Percentiles rank a stretch among this genome's conserved stretches.
These are phyloP conservation scores for Wickerhamiella galacta DNA, from an alignment of 805 yeast species.

Conservation along the genomic window DNA sequence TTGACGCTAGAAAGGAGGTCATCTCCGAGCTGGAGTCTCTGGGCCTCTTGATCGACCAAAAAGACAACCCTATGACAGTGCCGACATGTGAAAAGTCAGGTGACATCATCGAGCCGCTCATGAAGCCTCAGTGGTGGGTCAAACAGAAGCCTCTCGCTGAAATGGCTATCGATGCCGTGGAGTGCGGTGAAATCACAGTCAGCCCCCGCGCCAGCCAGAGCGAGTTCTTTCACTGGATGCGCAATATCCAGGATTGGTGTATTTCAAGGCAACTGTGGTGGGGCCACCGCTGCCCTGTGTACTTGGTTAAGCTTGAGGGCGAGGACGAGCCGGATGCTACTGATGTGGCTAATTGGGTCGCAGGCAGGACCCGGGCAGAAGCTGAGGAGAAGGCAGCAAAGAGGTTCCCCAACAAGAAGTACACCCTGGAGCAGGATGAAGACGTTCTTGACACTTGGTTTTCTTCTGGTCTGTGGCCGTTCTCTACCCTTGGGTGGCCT, in stretches of 20 bases:
- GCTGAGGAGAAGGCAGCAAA: slow-evolving; percentile 66
- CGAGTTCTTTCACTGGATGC: slow-evolving; percentile 91
- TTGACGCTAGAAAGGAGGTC: slow-evolving; percentile 78
- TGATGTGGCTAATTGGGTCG: slow-evolving; percentile 72
- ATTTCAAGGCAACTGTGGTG: slow-evolving; percentile 87
- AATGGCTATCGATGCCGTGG: slow-evolving; percentile 73
- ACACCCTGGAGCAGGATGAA: slow-evolving; percentile 82
- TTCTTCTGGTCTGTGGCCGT: slow-evolving; percentile 96
- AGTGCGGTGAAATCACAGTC: slow-evolving; percentile 62
- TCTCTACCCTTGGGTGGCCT: slow-evolving; percentile 96
- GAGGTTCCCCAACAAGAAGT: slow-evolving; percentile 53
- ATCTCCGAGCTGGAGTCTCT: slow-evolving; percentile 60
- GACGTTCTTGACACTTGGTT: slow-evolving; percentile 99
- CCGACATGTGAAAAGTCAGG: slow-evolving; percentile 94
- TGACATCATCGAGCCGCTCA: slow-evolving; percentile 86
- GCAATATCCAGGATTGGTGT: slow-evolving; percentile 97
- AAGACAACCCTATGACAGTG: slow-evolving; percentile 89
- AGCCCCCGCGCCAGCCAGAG: slow-evolving; percentile 80
- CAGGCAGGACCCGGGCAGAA: slow-evolving; percentile 71
- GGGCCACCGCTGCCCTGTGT: slow-evolving; percentile 98
- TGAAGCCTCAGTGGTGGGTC: slow-evolving; percentile 99
- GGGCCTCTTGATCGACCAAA: slow-evolving; percentile 67
- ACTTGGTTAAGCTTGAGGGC: slow-evolving; percentile 71
- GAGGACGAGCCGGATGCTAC: slow-evolving; percentile 34
- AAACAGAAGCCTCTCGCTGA: slow-evolving; percentile 76